Conservation (phyloP, 2,329 filamentous ascomycete species). For the Penicillium crustosum region DNA sequence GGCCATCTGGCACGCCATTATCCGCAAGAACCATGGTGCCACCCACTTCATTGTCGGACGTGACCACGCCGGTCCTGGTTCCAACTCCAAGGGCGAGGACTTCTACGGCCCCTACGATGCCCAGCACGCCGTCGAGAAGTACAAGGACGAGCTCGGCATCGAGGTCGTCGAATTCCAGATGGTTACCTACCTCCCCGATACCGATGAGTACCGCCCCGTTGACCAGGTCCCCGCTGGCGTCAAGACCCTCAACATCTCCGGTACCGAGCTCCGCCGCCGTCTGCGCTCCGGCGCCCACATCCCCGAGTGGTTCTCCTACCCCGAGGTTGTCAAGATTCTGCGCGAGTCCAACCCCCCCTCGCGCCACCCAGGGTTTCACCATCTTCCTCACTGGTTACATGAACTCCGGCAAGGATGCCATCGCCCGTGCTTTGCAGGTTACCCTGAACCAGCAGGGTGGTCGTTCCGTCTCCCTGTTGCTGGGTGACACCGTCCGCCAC, state of each 20-base stretch:
- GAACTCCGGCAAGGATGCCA: conserved; percentile 95
- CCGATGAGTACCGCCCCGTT: conserved; percentile 91
- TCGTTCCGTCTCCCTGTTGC: conserved; percentile 86
- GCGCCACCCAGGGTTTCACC: conserved; percentile 91
- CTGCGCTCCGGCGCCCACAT: conserved; percentile 91
- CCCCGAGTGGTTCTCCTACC: conserved; percentile 99
- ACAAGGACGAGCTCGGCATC: conserved; percentile 93
- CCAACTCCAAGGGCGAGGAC: conserved; percentile 95
- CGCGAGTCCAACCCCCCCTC: conserved; percentile 94
- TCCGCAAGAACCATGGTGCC: conserved; percentile 98
- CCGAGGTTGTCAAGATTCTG: conserved; percentile 94
- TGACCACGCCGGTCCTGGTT: conserved; percentile 96
- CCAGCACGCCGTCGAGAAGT: conserved; percentile 93
- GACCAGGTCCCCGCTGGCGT: conserved; percentile 82
- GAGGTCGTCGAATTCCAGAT: conserved; percentile 99
- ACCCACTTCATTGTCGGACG: conserved; percentile 99
- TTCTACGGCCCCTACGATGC: conserved; percentile 99
- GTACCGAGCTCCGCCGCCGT: conserved; percentile 86
- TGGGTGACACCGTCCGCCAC: conserved; percentile 90
- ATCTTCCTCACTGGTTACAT: conserved; percentile 96
- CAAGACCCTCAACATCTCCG: conserved; percentile 84
- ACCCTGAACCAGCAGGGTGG: conserved; percentile 98
- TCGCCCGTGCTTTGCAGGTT: conserved; percentile 91
- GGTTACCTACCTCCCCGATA: conserved; percentile 98
- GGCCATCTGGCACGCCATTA: conserved; percentile 99